These are phyloP conservation scores for Diaporthe sp. DNA, from an alignment of 2,329 filamentous ascomycete genomes.

Conservation along the genomic window DNA sequence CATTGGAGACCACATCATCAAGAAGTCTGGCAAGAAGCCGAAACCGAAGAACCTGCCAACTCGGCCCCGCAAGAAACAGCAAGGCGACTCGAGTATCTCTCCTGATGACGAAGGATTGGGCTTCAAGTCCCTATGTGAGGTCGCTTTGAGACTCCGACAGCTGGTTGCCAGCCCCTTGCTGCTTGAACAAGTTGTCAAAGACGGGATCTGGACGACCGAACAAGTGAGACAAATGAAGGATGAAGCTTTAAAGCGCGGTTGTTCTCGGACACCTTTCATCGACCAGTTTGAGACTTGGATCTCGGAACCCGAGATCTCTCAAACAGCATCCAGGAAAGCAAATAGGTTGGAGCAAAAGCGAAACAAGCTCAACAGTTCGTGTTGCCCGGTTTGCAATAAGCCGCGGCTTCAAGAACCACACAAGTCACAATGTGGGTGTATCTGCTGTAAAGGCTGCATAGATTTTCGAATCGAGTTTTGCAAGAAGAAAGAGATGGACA, in stretches of 20 bases:
- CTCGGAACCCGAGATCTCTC: not conserved
- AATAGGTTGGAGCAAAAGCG: not conserved
- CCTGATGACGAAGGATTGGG: not conserved
- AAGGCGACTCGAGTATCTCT: no score
- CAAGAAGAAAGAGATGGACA: not conserved
- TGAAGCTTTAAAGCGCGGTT: not conserved
- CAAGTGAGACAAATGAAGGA: not conserved
- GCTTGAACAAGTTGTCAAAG: not conserved
- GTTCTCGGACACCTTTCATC: not conserved
- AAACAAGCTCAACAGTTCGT: not conserved
- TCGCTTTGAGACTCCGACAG: not conserved
- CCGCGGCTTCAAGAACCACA: not conserved
- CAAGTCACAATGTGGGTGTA: not conserved
- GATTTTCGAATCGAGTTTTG: not conserved
- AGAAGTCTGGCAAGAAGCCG: not conserved
- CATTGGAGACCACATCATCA: not conserved
- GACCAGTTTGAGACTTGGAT: not conserved
- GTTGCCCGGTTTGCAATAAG: not conserved
- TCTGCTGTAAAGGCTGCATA: not conserved
- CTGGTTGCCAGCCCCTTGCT: not conserved
- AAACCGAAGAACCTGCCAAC: not conserved
- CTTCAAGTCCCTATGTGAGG: not conserved
- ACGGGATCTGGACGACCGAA: not conserved
- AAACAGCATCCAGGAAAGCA: no score
- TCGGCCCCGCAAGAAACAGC: not conserved